Base-by-base conservation (phyloP, 2,329 filamentous ascomycete genomes). In the Aurifilum marmelostoma region DNA sequence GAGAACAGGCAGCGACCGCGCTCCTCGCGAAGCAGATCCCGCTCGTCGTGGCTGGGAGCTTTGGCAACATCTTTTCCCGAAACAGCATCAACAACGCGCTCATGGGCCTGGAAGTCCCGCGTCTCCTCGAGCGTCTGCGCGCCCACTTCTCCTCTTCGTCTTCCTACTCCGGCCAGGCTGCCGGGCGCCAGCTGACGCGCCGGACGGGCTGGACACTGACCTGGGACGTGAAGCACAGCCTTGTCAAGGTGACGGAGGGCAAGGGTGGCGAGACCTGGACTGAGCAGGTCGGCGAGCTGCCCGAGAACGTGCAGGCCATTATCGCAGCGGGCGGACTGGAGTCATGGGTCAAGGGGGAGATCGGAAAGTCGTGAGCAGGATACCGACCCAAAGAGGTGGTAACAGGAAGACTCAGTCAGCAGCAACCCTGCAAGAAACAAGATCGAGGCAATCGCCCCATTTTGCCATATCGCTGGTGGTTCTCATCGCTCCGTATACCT, bases 1-100 rank as follows among this genome's bases (percentile, higher is more conserved):
- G 94, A 67, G 94, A 97, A 79, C 93, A 97, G 79, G 93, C 93
- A 6, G 94, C 94, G 0, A 97, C 95, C 0, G 91, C 94, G 0
- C 91, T 97, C 67, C 83, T 97, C 0, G 93, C 93, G 18, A 93
- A 91, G 80, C 80, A 90, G 73, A 94, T 97, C 69, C 91, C 91
- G 0, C 86, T 97, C 2, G 92, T 97, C 0, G 89, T 97, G 0
- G 85, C 91, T 0, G 92, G 91, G 61, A 94, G 90, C 80, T 94
- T 97, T 75, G 89, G 91, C 67, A 96, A 93, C 80, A 97, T 95
- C 77, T 97, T 96, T 77, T 85, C 84, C 74, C 83, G 92, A 2
- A 94, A 93, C 80, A 88, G 86, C 75, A 92, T 94, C 81, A 94
- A 94, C 80, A 94, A 94, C 73, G 91, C 90, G 0, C 83, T 94